Evolutionary conservation across 192 early-diverging fungal genomes (phyloP).

Genomic region (Ambispora gerdemannii): DNA sequence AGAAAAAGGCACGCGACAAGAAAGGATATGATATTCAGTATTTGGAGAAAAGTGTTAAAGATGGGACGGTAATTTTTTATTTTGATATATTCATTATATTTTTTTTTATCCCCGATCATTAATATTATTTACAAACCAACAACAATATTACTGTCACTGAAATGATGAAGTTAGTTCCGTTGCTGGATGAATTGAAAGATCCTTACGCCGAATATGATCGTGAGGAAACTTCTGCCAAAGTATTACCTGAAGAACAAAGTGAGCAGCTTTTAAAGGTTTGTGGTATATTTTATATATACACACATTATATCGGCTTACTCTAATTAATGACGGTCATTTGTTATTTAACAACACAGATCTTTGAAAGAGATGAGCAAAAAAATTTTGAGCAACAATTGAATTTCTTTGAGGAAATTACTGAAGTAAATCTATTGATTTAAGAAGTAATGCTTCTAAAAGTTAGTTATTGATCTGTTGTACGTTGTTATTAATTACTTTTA

Average conservation of each 20-base stretch:
- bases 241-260: conserved; percentile 12
- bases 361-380: not conserved
- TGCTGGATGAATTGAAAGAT: conserved; percentile 6
- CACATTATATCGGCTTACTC: not conserved
- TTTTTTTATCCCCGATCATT: not conserved
- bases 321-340: not conserved
- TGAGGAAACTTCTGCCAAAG: not conserved
- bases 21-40: conserved; percentile 12
- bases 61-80: not conserved
- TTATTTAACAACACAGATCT: not conserved
- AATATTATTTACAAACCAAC: not conserved
- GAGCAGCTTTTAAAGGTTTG: conserved; percentile 16
- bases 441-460: not conserved
- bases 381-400: conserved; percentile 8
- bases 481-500: not conserved
- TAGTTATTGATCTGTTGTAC: not conserved
- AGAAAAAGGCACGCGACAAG: conserved; percentile 19
- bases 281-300: not conserved
- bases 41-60: not conserved
- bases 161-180: not conserved
- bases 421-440: not conserved
- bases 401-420: not conserved
- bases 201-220: conserved; percentile 11
- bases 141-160: not conserved
- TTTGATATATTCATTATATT: not conserved